Evolutionary conservation across 1,284 basidiomycete species (phyloP).

Genomic region (Amylostereum chailletii): DNA sequence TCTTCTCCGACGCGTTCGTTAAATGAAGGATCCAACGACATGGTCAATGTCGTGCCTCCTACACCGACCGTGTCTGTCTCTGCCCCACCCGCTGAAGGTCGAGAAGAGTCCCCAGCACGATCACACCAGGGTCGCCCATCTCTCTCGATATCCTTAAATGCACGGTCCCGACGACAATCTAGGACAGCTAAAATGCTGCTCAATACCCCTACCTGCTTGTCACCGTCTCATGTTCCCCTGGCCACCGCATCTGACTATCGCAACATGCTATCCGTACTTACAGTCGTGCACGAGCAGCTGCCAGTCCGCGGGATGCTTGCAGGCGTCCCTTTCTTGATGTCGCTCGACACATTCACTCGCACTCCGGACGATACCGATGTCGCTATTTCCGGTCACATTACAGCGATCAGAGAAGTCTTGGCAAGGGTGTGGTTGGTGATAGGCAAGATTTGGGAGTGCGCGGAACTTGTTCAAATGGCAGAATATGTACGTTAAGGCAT

Average conservation of each 20-base stretch:
- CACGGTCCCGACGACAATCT: slow-evolving; percentile 9
- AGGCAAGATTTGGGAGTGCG: slow-evolving; percentile 64
- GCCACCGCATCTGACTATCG: slow-evolving; percentile 71
- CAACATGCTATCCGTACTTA: slow-evolving; percentile 65
- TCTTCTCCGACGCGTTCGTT: slow-evolving; percentile 20
- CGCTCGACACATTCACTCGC: slow-evolving; percentile 53
- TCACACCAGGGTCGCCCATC: slow-evolving; percentile 11
- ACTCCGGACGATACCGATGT: slow-evolving; percentile 32
- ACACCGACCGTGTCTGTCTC: slow-evolving; percentile 24
- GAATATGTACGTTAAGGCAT: slow-evolving; percentile 37
- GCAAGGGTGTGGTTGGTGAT: slow-evolving; percentile 60
- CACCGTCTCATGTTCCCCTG: slow-evolving; percentile 40
- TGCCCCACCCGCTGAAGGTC: slow-evolving; percentile 14
- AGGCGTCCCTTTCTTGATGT: slow-evolving; percentile 80
- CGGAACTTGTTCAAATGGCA: slow-evolving; percentile 43
- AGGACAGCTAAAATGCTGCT: slow-evolving; percentile 7
- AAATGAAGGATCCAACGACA: slow-evolving; percentile 19
- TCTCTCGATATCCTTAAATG: slow-evolving; percentile 9
- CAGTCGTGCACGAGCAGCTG: slow-evolving; percentile 56
- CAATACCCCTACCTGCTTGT: slow-evolving; percentile 33
- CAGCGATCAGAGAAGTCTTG: slow-evolving; percentile 58
- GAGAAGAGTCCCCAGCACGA: slow-evolving; percentile 12
- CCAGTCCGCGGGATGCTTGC: slow-evolving; percentile 71
- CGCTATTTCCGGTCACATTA: slow-evolving; percentile 36
- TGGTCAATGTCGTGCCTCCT: slow-evolving; percentile 27